Base-by-base conservation (phyloP, 2,329 filamentous ascomycete species). In the Aspergillus niger region DNA sequence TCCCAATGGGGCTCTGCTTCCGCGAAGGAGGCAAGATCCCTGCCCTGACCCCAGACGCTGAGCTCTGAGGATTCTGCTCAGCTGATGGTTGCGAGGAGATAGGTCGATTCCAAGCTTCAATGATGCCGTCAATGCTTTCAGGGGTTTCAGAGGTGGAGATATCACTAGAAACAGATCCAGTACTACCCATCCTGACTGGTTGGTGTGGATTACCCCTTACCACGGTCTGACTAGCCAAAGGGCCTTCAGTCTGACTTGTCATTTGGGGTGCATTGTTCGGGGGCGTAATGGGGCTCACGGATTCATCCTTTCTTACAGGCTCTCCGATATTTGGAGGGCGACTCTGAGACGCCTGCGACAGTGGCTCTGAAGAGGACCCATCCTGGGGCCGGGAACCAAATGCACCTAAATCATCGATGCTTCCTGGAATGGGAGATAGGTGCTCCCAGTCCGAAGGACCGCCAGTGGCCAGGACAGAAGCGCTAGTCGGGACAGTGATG, bases 361-460 rank as follows among this genome's bases (percentile, higher is more conserved):
- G 36, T 7, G 60, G 43, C 44, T 59, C 58, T 3, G 39, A 38
- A 44, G 61, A 57, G 13, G 48, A 22, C n/a, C 53, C 52, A 24
- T 32, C 50, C n/a, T 59, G 59, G 24, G 55, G 63, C 48, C 63
- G 68, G 10, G 65, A 61, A 22, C 64, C 66, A 36, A 71, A 72
- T 50, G 64, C 65, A 17, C 65, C 59, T 10, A 65, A 59, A 62
- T 80, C 77, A 56, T 80, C 77, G 44, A 79, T 65, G 22, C 76
- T 70, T 26, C 72, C 75, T 7, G 70, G 69, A 7, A 67, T 67
- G n/a, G 71, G 67, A 5, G 69, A 69, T 58, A 80, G 73, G 65
- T 80, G 76, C 61, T 82, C 79, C 80, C 80, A 82, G 60, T 81
- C 80, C 3, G 80, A 82, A 4, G 79, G 80, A 1, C 74, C 73